Evolutionary conservation across 805 yeast species (phyloP).

Genomic region (Saccharomyces mikatae): DNA sequence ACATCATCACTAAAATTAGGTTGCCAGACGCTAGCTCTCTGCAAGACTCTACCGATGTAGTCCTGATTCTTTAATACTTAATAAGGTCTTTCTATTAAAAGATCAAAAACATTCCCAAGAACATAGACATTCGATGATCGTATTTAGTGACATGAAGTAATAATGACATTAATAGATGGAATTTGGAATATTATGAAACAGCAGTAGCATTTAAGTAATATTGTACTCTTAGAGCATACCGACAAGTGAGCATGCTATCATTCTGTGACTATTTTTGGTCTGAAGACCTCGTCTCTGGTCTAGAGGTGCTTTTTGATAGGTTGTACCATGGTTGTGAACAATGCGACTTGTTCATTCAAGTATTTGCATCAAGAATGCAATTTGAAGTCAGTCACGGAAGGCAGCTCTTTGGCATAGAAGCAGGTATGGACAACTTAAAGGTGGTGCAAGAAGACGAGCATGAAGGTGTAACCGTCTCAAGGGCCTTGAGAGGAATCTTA

Average conservation of each 20-base stretch:
- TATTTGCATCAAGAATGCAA: constrained; percentile 65
- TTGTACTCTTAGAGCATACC: neutral
- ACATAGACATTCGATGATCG: neutral
- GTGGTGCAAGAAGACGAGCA: constrained; percentile 20
- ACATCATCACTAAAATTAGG: neutral
- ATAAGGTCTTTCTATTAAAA: neutral
- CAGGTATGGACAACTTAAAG: constrained; percentile 18
- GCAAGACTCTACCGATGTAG: neutral
- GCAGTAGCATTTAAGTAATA: neutral
- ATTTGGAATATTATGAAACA: neutral
- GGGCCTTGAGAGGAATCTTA: constrained; percentile 43
- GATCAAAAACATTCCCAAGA: neutral
- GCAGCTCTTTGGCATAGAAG: constrained; percentile 32
- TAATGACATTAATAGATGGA: neutral
- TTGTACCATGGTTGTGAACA: constrained; percentile 59
- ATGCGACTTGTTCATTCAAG: constrained; percentile 56
- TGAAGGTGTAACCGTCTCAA: constrained; percentile 29
- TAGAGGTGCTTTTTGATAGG: constrained; percentile 43
- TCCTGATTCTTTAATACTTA: neutral
- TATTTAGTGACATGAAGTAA: neutral
- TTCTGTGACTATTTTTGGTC: constrained; percentile 78
- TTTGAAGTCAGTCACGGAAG: constrained; percentile 61
- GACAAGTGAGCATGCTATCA: constrained; percentile 32
- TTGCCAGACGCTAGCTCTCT: neutral
- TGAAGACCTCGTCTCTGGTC: constrained; percentile 51